Evolutionary conservation across 805 yeast genomes (phyloP).

Genomic region (Scheffersomyces ergatensis): DNA sequence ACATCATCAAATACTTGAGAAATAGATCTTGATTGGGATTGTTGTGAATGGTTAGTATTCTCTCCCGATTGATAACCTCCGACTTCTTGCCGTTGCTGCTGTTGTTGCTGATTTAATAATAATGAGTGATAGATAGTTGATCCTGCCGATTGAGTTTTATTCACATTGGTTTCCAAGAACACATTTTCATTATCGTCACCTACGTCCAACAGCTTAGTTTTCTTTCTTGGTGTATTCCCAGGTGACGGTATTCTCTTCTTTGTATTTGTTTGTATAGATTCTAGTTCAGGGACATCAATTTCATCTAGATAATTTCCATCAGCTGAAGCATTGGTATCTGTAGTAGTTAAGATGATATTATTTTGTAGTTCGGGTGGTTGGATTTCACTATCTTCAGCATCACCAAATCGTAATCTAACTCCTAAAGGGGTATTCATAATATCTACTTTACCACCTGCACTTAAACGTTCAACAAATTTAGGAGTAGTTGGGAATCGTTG

Average conservation of each 20-base stretch:
- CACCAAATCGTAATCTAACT: conserved; percentile 16
- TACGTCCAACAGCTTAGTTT: conserved; percentile 1
- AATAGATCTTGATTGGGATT: conserved; percentile 22
- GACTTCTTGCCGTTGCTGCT: conserved; percentile 2
- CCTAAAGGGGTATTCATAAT: conserved; percentile 25
- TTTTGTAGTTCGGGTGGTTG: conserved; percentile 22
- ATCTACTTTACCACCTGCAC: conserved; percentile 13
- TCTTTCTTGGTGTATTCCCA: neutral
- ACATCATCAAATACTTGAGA: conserved; percentile 33
- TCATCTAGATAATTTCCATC: conserved; percentile 8
- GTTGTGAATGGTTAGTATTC: conserved; percentile 12
- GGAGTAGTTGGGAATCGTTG: conserved; percentile 50
- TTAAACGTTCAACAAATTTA: conserved; percentile 28
- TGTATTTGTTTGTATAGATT: conserved; percentile 13
- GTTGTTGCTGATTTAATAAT: no score
- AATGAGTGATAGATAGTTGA: conserved; percentile 33
- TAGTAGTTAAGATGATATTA: neutral
- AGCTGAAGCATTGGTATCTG: neutral
- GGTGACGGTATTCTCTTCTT: conserved; percentile 1
- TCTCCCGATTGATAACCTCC: conserved; percentile 11
- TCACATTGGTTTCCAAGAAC: conserved; percentile 24
- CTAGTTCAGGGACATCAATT: conserved; percentile 17
- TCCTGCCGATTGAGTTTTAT: conserved; percentile 7
- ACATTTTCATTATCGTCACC: conserved; percentile 28
- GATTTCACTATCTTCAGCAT: conserved; percentile 29